These are phyloP conservation scores for Viola odorata DNA, from an alignment of 345 rosid genomes.

Conservation along the genomic window DNA sequence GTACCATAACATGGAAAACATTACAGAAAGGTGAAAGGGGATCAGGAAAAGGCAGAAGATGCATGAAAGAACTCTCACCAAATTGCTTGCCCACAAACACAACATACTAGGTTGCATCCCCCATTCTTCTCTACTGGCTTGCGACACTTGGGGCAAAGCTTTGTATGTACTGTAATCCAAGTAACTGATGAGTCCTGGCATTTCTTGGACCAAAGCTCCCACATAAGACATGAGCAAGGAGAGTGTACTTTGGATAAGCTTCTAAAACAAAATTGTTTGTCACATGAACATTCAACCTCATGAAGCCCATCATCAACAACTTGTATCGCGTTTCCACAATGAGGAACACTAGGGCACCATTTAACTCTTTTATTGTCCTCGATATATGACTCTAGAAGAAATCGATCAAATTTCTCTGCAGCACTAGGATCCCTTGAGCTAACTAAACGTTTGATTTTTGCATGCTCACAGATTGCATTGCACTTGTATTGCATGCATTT, in stretches of 20 bases:
- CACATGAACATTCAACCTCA: conserved; percentile 31
- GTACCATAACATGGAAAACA: no score
- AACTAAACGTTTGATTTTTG: conserved; percentile 28
- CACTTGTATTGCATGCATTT: conserved; percentile 38
- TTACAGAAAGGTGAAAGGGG: background rate
- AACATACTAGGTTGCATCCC: conserved; percentile 60
- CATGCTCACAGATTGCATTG: conserved; percentile 37
- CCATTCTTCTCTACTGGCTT: conserved; percentile 61
- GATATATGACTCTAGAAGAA: conserved; percentile 37
- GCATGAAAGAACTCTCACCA: conserved; percentile 36
- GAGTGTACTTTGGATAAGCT: conserved; percentile 37
- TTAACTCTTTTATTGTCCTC: conserved; percentile 43
- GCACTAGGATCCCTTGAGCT: conserved; percentile 23
- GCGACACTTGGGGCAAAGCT: conserved; percentile 56
- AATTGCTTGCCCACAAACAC: conserved; percentile 55
- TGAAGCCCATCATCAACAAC: conserved; percentile 30
- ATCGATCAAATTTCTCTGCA: conserved; percentile 36
- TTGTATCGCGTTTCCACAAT: conserved; percentile 40
- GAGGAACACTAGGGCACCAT: conserved; percentile 50
- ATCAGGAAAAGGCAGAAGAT: background rate
- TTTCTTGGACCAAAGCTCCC: conserved; percentile 39
- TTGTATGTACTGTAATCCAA: conserved; percentile 52
- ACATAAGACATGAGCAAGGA: conserved; percentile 38
- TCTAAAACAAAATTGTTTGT: conserved; percentile 36
- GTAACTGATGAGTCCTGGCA: conserved; percentile 51